A percentile compares a stretch with the other conserved stretches of the same genome.
phyloP scores from a whole-genome alignment of 768 basidiomycete genomes.

The Pseudohyphozyma bogoriensis region DNA sequence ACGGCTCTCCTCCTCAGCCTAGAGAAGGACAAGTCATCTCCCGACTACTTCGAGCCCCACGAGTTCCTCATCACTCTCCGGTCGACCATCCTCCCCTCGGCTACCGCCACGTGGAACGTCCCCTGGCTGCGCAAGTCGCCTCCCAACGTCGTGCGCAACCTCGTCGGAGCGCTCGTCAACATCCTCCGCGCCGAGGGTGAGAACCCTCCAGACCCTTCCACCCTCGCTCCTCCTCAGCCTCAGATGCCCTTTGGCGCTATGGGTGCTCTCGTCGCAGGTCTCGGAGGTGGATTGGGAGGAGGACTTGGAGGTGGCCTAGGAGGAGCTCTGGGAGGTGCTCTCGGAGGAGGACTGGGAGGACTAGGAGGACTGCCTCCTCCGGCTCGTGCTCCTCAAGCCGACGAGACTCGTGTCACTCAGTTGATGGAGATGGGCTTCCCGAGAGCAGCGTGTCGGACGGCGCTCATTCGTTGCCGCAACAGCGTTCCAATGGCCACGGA shows the following conservation, averaged over 20 bases:
- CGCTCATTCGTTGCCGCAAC: constrained; percentile 72
- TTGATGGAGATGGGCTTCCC: constrained; percentile 96
- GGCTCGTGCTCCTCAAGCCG: too few species aligned
- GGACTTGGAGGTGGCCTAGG: neutral
- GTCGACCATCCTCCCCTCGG: constrained; percentile 54
- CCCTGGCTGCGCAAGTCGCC: constrained; percentile 67
- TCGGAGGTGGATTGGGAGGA: constrained; percentile 7
- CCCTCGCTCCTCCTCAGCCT: constrained; percentile 27
- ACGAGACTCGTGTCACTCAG: constrained; percentile 68
- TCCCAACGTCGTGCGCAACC: constrained; percentile 59
- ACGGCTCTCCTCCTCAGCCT: constrained; percentile 59
- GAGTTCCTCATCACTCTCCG: constrained; percentile 79
- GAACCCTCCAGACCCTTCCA: constrained; percentile 45
- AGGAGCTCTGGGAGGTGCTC: neutral
- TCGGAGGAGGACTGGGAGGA: neutral
- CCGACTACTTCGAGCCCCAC: constrained; percentile 71
- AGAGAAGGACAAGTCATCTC: constrained; percentile 50
- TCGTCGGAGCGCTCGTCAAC: constrained; percentile 68
- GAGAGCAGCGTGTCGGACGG: constrained; percentile 72
- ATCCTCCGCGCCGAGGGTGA: constrained; percentile 74
- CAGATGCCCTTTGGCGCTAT: neutral
- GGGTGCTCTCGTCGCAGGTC: neutral
- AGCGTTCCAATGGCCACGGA: constrained; percentile 84
- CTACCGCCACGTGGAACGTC: constrained; percentile 67
- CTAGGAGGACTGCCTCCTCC: neutral